Base-by-base conservation (phyloP, 2,329 filamentous ascomycete genomes). In the Colletotrichum sp. region DNA sequence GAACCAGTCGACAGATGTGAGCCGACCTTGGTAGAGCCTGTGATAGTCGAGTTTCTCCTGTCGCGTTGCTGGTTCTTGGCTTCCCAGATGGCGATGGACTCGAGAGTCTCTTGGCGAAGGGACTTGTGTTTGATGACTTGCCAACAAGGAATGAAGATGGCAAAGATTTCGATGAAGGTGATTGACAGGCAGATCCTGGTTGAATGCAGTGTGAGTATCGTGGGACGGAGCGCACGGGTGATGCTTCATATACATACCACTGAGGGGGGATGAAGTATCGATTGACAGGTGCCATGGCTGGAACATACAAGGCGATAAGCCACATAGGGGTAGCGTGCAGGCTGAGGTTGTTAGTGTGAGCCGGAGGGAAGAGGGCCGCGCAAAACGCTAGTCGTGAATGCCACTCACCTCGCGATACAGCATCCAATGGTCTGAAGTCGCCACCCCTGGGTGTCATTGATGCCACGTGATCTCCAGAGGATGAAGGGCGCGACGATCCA, bases 371-470 rank as follows among this genome's bases (percentile, higher is more conserved):
- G n/a, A 75, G 62, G 48, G 36, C n/a, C 63, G 36, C 57, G 63
- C 55, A 24, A 70, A 52, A 36, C 70, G 28, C 64, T 73, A 73
- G 44, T 16, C 64, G 44, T 8, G 57, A 36, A n/a, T 64, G 36
- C 16, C 28, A 82, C 84, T 75, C 80, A 89, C 87, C 85, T 86
- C 39, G 87, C 84, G 65, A 89, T 78, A 77, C 85, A 86, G 82
- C 88, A 90, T 5, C 83, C 85, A 55, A 92, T 90, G 36, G 92
- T 94, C 81, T 94, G 92, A 8, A 89, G 80, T 13, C 92, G 87
- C 93, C 93, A 94, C 72, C 92, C 90, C 79, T 93, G 91, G 8
- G 92, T 92, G 80, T 94, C 93, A 34, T 87, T 87, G 78, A 94
- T 91, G 26, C 87, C 84, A 9, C 92, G 88, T 48, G 92, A 89